Conservation (phyloP, 306 rosid genomes). For the Fragaria ananassa region DNA sequence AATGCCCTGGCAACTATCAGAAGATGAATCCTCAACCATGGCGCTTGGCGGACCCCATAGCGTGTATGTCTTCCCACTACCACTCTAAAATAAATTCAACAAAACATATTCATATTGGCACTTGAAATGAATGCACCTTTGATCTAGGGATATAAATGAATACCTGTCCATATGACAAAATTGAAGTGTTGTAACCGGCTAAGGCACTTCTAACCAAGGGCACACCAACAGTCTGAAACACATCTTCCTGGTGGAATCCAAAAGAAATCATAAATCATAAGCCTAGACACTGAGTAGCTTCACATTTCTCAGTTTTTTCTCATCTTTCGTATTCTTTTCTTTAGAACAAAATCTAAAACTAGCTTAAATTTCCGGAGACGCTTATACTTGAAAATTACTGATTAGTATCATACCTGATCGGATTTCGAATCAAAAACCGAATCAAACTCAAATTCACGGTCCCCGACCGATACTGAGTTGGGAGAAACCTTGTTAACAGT, state of each 20-base stretch:
- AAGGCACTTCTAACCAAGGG: conserved; percentile 78
- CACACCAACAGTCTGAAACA: conserved; percentile 68
- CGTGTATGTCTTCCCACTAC: conserved; percentile 88
- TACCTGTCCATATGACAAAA: conserved; percentile 94
- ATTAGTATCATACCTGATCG: conserved; percentile 45
- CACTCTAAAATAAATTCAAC: conserved; percentile 49
- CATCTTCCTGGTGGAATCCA: conserved; percentile 64
- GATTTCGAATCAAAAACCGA: conserved; percentile 68
- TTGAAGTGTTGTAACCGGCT: conserved; percentile 85
- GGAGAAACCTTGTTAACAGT: conserved; percentile 64
- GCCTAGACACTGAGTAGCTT: background rate
- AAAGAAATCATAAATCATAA: conserved; percentile 18
- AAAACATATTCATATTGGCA: background rate
- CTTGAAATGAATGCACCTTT: background rate
- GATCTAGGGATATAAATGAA: background rate
- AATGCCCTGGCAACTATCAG: conserved; percentile 59
- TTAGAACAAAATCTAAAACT: background rate
- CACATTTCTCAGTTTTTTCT: background rate
- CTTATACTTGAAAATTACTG: background rate
- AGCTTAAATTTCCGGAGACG: background rate
- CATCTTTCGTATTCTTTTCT: background rate
- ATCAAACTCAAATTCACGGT: conserved; percentile 59
- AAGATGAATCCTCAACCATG: conserved; percentile 64
- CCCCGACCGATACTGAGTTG: conserved; percentile 50
- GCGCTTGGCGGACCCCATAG: conserved; percentile 96